Evolutionary conservation across 2,329 filamentous ascomycete genomes (phyloP), one percentile per base, ranked within the genome.

Genomic region (Hypoxylon sp.): DNA sequence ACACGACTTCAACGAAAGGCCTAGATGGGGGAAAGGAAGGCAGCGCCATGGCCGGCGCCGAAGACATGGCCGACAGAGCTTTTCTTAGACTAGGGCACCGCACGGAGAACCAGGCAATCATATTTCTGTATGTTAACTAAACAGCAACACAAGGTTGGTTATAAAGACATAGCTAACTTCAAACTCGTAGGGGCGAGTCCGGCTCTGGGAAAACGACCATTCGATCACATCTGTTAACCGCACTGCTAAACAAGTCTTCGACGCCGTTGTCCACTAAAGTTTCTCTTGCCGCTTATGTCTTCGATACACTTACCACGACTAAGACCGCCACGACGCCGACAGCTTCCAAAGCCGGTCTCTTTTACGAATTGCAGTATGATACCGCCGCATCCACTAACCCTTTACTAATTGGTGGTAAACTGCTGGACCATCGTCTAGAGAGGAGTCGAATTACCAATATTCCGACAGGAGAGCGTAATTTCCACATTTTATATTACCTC

Each of bases 281-380:
- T 19, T 98, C 95, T 2, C 91, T 97, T 54, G 95, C 95, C 22
- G 92, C 95, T 47, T 99, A 98, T 79, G 89, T 98, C 67, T 99
- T 99, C 79, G 96, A 99, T 78, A 92, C 94, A 1, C 87, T 99
- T 66, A 99, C 96, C 4, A 98, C 96, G 1, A 99, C 96, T 26
- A 99, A 99, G 83, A 97, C 95, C 1, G 91, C 94, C 35, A 98
- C 95, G 1, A 98, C 95, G 0, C 94, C 94, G 1, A 97, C 94
- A 1, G 96, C 96, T 29, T 98, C 95, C 55, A 98, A 98, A 80
- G 92, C 96, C 10, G 96, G 96, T 70, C 87, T 99, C 14, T 97
- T 97, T 78, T 96, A 96, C 79, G 96, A 99, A 80, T 86, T 99
- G 46, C 96, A 99, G 80, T 99, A 99, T 79, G 95, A 99, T 79